A percentile compares a stretch with the other conserved stretches of the same genome.
These are phyloP conservation scores for Ustilago nuda DNA, from an alignment of 1,284 basidiomycete genomes.

Conservation along the genomic window DNA sequence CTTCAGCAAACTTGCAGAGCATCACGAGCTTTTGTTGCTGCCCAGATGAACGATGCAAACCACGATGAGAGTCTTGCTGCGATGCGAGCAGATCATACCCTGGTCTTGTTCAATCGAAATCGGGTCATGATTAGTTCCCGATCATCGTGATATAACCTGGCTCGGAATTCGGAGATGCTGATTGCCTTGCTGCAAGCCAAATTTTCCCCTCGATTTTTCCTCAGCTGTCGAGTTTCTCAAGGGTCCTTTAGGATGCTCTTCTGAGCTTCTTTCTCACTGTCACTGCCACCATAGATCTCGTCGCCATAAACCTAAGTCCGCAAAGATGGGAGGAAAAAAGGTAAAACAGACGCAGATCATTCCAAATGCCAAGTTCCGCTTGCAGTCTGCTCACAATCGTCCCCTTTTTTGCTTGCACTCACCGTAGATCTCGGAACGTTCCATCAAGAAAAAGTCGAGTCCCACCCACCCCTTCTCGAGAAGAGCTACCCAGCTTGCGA, in stretches of 20 bases:
- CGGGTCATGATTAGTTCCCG: not conserved
- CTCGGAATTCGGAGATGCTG: not conserved
- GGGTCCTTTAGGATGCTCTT: not conserved
- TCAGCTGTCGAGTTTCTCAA: slow-evolving; percentile 12
- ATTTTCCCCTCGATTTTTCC: slow-evolving; percentile 2
- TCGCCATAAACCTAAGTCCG: not conserved
- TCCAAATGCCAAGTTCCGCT: too few relatives aligned
- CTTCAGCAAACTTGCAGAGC: not conserved
- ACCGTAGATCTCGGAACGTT: slow-evolving; percentile 60
- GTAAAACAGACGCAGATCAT: slow-evolving; percentile 18
- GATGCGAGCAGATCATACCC: too few relatives aligned
- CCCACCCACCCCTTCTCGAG: slow-evolving; percentile 66
- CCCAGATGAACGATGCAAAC: too few relatives aligned
- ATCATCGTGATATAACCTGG: not conserved
- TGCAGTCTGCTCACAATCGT: not conserved
- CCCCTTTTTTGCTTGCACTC: not conserved
- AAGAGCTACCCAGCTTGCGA: slow-evolving; percentile 60
- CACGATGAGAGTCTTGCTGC: too few relatives aligned
- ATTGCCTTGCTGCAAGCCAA: not conserved
- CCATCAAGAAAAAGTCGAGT: slow-evolving; percentile 63
- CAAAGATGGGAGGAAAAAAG: slow-evolving; percentile 62
- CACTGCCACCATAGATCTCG: slow-evolving; percentile 4
- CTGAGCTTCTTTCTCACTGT: not conserved
- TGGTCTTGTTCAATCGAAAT: not conserved
- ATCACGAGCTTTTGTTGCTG: too few relatives aligned